Base-by-base conservation (phyloP, 768 basidiomycete species). In the Hericium rajendrae region DNA sequence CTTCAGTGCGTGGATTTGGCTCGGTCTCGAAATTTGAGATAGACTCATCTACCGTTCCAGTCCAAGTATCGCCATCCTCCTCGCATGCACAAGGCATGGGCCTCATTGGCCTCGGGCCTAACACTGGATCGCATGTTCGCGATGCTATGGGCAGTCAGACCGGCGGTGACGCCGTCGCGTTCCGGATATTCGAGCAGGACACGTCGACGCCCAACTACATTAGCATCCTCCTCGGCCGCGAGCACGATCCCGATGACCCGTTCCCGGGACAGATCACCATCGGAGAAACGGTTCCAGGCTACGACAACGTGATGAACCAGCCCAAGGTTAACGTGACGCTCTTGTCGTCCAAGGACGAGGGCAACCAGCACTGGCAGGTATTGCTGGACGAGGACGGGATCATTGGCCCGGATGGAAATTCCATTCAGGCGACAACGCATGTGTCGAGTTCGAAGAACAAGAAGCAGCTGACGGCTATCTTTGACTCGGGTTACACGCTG, bases 401-500 rank as follows among this genome's bases (percentile, higher is more conserved):
- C 54, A 76, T 83, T 22, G 86, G 82, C 1, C 83, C 84, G 0
- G 76, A 84, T 56, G 83, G 83, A 6, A 65, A 78, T 28, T 58
- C 70, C 16, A 78, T 85, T 46, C 62, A 71, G 18, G 63, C 82
- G 49, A 65, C 61, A 4, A 78, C 81, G 0, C 69, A 66, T 26
- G 84, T 86, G 8, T 37, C 58, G 15, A 63, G 70, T 10, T 69
- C 74, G 32, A 71, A 73, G 1, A 67, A 70, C 26, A 68, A 78
- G 49, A 70, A 71, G 15, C 81, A 81, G 60, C 70, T 80, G 8
- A 84, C 83, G 1, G 79, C 78, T 4, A 73, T 89, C 3, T 71
- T 88, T 32, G 88, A 90, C 65, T 82, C 84, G 4, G 87, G 88
- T 0, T 88, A 85, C 67, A 76, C 84, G 0, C 71, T 87, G 2